phyloP scores from a whole-genome alignment of 176 grass and related monocot species.

The Bromus sterilis region DNA sequence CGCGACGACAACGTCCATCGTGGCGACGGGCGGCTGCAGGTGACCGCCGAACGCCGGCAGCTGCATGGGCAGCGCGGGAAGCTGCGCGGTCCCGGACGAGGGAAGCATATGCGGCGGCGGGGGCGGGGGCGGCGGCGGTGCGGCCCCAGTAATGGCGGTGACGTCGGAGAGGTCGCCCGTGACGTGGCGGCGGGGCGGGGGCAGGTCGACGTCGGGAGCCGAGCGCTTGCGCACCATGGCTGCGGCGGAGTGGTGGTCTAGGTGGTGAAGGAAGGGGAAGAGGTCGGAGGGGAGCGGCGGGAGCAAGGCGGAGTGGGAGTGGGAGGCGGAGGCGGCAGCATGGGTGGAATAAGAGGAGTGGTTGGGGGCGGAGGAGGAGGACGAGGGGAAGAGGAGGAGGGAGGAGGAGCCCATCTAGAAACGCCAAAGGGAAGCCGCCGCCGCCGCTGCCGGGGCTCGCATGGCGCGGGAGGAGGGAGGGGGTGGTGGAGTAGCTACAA shows the following conservation, averaged over 20 bases:
- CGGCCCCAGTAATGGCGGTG: neutral
- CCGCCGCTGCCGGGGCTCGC: conserved; percentile 28
- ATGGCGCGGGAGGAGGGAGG: conserved; percentile 18
- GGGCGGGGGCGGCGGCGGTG: neutral
- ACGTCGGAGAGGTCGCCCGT: conserved; percentile 27
- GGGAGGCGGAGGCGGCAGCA: conserved; percentile 32
- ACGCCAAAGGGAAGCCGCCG: conserved; percentile 45
- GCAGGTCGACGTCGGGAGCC: conserved; percentile 53
- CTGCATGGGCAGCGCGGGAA: conserved; percentile 31
- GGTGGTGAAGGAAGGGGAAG: conserved; percentile 35
- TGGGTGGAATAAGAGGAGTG: conserved; percentile 23
- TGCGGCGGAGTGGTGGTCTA: conserved; percentile 31
- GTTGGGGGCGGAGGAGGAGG: conserved; percentile 21
- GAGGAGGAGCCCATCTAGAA: conserved; percentile 83
- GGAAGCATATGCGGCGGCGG: neutral
- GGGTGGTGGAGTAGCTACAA: neutral
- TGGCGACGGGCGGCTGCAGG: neutral
- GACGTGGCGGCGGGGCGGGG: conserved; percentile 27
- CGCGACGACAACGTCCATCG: neutral
- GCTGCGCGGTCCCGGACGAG: conserved; percentile 2
- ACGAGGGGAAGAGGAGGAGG: conserved; percentile 59
- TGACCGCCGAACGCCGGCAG: conserved; percentile 23
- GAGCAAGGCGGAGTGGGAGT: conserved; percentile 19
- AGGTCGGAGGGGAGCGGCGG: conserved; percentile 25
- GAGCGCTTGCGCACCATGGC: conserved; percentile 81